phyloP scores from a whole-genome alignment of 2,329 filamentous ascomycete genomes.

The Thielaviopsis musarum region DNA sequence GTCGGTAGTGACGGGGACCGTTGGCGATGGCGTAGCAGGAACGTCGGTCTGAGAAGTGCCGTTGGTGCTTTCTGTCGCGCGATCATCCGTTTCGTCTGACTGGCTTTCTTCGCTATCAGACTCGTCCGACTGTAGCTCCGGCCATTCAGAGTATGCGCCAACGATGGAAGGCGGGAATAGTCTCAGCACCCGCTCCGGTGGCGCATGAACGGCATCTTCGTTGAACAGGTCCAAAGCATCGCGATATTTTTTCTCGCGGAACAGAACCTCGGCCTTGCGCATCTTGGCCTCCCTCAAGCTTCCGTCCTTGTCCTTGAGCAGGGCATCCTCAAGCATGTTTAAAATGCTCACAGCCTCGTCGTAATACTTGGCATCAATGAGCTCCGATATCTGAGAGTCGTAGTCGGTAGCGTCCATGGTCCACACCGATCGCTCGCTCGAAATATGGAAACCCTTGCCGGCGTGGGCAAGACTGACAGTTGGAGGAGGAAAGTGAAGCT shows the following conservation, averaged over 20 bases:
- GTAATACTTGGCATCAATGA: constrained; percentile 56
- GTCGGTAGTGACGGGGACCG: background rate
- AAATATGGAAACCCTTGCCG: constrained; percentile 87
- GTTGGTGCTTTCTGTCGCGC: constrained; percentile 6
- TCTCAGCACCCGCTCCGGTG: constrained; percentile 72
- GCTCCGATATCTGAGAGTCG: constrained; percentile 69
- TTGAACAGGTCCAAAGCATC: constrained; percentile 80
- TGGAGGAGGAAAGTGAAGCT: constrained; percentile 81
- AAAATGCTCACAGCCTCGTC: constrained; percentile 89
- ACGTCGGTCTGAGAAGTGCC: background rate
- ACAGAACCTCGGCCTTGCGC: constrained; percentile 73
- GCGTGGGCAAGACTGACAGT: constrained; percentile 90
- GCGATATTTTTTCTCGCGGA: constrained; percentile 66
- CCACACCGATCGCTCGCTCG: constrained; percentile 84
- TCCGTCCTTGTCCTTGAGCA: constrained; percentile 66
- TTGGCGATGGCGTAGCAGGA: background rate
- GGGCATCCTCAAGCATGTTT: constrained; percentile 77
- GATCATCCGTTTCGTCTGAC: constrained; percentile 16
- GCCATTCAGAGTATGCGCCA: constrained; percentile 53
- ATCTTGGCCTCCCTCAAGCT: constrained; percentile 77
- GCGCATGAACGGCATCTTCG: constrained; percentile 68
- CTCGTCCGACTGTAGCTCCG: constrained; percentile 28
- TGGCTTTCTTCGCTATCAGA: constrained; percentile 18
- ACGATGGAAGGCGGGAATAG: constrained; percentile 74
- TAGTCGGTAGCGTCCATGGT: constrained; percentile 90